Evolutionary conservation across 2,329 filamentous ascomycete species (phyloP).

Genomic region (Paraphaeosphaeria sporulosa): DNA sequence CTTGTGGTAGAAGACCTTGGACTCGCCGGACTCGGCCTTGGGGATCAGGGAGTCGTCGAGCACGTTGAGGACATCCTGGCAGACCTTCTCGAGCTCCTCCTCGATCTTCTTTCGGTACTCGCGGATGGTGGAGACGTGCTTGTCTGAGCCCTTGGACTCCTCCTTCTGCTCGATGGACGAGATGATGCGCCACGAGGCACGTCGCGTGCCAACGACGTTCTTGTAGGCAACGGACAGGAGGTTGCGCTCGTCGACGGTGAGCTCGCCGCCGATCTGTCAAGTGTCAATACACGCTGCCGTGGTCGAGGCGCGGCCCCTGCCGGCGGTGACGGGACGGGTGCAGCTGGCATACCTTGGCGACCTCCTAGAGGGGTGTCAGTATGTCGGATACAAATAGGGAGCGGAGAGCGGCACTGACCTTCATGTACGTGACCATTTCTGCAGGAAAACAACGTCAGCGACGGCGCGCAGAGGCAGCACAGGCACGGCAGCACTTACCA

Average conservation of each 20-base stretch:
- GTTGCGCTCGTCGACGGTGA: conserved; percentile 79
- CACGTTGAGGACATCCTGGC: conserved; percentile 96
- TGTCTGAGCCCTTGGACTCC: conserved; percentile 96
- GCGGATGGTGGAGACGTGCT: conserved; percentile 92
- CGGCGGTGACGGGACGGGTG: conserved; percentile 30
- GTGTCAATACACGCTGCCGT: conserved; percentile 28
- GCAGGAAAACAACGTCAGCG: conserved; percentile 45
- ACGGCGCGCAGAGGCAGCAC: conserved; percentile 27
- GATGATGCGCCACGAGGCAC: conserved; percentile 99
- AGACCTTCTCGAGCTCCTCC: conserved; percentile 95
- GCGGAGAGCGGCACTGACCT: conserved; percentile 62
- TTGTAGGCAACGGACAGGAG: conserved; percentile 99
- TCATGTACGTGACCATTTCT: conserved; percentile 99
- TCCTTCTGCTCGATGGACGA: conserved; percentile 99
- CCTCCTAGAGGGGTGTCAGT: conserved; percentile 70
- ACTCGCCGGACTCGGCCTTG: conserved; percentile 95
- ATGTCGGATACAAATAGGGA: conserved; percentile 20
- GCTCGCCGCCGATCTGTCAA: conserved; percentile 68
- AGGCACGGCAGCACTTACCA: conserved; percentile 64
- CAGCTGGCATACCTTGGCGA: conserved; percentile 76
- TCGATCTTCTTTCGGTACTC: conserved; percentile 99
- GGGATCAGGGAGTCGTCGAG: conserved; percentile 93
- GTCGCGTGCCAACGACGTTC: conserved; percentile 98
- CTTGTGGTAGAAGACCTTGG: conserved; percentile 99
- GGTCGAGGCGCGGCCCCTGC: conserved; percentile 14